Evolutionary conservation across 2,329 filamentous ascomycete genomes (phyloP).

Genomic region (Ascochyta fabae): DNA sequence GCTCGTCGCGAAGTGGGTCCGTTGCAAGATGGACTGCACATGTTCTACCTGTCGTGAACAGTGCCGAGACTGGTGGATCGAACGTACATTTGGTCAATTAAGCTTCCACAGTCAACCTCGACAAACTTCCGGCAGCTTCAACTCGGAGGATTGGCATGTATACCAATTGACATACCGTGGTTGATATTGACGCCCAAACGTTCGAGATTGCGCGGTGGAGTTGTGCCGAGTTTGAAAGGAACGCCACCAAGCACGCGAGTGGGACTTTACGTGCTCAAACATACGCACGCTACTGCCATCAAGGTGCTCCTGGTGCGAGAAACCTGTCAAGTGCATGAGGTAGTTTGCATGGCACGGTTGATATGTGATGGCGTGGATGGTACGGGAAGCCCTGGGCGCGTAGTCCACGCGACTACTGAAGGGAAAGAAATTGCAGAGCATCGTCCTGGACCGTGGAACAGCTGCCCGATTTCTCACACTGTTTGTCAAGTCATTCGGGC

Average conservation of each 20-base stretch:
- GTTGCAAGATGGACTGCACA: conserved; percentile 20
- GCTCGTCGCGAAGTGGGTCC: conserved; percentile 6
- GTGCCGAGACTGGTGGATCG: neutral
- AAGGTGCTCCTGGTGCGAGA: neutral
- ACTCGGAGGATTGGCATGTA: neutral
- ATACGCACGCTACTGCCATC: neutral
- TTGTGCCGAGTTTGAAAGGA: conserved; percentile 2
- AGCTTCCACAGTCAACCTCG: neutral
- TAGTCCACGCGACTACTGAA: too few relatives aligned
- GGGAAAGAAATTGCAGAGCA: too few relatives aligned
- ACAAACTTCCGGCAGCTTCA: neutral
- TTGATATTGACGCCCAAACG: neutral
- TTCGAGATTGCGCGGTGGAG: neutral
- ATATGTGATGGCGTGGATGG: too few relatives aligned
- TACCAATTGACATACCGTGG: neutral
- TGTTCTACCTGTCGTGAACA: conserved; percentile 15
- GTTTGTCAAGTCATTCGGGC: too few relatives aligned
- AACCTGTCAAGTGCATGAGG: neutral
- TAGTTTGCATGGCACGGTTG: neutral
- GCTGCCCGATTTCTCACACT: too few relatives aligned
- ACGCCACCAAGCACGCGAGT: neutral
- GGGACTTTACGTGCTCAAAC: conserved; percentile 10
- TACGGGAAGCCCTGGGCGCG: too few relatives aligned
- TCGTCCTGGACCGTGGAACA: too few relatives aligned
- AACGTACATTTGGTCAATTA: neutral